Percentiles rank a stretch among this genome's conserved stretches.
Conservation (phyloP, 2,329 filamentous ascomycete genomes). For the Botryotinia calthae region DNA sequence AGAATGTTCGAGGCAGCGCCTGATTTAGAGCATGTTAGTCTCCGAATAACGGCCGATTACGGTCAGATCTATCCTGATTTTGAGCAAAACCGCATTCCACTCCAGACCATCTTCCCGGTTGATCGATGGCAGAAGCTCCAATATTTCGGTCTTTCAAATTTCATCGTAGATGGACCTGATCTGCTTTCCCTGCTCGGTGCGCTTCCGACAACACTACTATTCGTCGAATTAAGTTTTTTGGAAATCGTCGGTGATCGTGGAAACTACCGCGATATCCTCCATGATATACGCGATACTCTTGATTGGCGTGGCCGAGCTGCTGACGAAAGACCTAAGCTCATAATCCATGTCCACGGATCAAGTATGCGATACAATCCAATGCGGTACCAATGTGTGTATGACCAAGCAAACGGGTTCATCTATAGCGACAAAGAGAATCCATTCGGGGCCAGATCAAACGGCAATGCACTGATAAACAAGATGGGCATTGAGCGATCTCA, state of each 20-base stretch:
- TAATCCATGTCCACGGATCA: background rate
- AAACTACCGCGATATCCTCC: background rate
- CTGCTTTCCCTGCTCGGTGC: background rate
- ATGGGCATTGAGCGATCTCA: background rate
- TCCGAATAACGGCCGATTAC: background rate
- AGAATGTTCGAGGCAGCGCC: background rate
- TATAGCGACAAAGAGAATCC: background rate
- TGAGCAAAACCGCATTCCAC: background rate
- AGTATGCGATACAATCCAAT: background rate
- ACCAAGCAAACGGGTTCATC: background rate
- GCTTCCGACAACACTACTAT: background rate
- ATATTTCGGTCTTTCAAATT: background rate
- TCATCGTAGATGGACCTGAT: background rate
- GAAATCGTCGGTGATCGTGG: background rate
- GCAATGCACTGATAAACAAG: background rate
- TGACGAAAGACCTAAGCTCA: background rate
- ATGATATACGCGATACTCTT: background rate
- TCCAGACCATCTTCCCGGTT: background rate
- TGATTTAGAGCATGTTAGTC: background rate
- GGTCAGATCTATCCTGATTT: background rate
- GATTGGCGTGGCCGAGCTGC: background rate
- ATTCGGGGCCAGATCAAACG: background rate
- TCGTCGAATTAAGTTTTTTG: background rate
- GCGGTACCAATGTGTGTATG: background rate
- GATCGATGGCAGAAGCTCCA: background rate